phyloP scores from a whole-genome alignment of 78 protist species.

The Speleostelium caveatum region DNA sequence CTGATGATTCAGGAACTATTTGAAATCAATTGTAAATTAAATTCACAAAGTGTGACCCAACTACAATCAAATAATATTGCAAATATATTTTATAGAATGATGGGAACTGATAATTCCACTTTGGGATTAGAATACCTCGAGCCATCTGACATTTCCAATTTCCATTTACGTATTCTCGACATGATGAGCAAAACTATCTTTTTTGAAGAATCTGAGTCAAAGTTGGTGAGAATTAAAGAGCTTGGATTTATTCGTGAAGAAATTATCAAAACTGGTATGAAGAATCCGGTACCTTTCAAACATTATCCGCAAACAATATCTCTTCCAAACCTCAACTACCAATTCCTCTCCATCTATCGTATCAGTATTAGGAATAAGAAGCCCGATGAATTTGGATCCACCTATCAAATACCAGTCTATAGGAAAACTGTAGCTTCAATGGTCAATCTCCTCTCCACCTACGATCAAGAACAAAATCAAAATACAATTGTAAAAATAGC shows the following conservation, averaged over 20 bases:
- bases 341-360: conserved; percentile 24
- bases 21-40: conserved; percentile 6
- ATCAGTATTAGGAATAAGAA: conserved; percentile 50
- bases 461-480: conserved; percentile 38
- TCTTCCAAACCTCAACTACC: conserved; percentile 47
- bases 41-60: conserved; percentile 34
- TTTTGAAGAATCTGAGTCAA: conserved; percentile 33
- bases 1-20: conserved; percentile 61
- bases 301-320: conserved; percentile 23
- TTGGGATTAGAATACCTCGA: conserved; percentile 53
- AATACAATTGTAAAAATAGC: conserved; percentile 17
- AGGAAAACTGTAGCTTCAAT: conserved; percentile 15
- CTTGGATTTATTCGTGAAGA: conserved; percentile 44
- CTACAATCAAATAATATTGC: conserved; percentile 52
- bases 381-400: conserved; percentile 59
- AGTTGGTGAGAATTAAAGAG: conserved; percentile 48
- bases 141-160: conserved; percentile 10
- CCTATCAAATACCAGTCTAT: conserved; percentile 25
- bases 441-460: conserved; percentile 24
- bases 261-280: conserved; percentile 10
- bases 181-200: conserved; percentile 51
- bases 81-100: conserved; percentile 38
- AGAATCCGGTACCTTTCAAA: background rate
- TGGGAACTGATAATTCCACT: conserved; percentile 56
- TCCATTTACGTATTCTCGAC: conserved; percentile 45